Evolutionary conservation across 768 basidiomycete species (phyloP), one percentile per base, ranked within the genome.

Genomic region (Amyloporia xantha): DNA sequence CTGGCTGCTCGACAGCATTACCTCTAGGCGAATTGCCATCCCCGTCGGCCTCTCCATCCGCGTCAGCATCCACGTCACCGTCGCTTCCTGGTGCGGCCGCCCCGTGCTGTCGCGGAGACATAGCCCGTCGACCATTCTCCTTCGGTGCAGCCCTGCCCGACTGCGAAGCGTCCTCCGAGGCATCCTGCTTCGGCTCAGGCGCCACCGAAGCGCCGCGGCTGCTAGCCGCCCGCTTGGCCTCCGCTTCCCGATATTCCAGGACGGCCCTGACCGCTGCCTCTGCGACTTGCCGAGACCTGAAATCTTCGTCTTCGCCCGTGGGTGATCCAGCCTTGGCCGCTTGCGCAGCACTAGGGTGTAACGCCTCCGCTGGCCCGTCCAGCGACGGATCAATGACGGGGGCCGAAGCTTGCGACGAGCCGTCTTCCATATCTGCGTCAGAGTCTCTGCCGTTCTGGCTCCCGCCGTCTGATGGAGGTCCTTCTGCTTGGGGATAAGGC

Each of bases 371-470:
- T 28, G 66, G 47, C 27, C 44, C 41, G 4, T 66, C 71, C 2
- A 71, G 56, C 5, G 69, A 68, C 28, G 70, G 70, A 46, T 71
- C 70, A 26, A 71, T 71, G 38, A 68, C 64, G 35, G 62, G 55
- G n/a, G 56, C 50, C 19, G 49, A 37, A 2, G 15, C 49, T 17
- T 35, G 49, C 41, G 48, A 49, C 19, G 46, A 47, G 4, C 20
- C 36, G 5, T 47, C 46, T 19, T 47, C 46, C 44, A 46, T 46
- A 23, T 47, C 46, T 19, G 27, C 25, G 52, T 17, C 26, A 47
- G 51, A 5, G 47, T 41, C 20, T 13, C 40, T 27, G 30, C 25
- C 30, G 60, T 30, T 20, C 37, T 42, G 35, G 23, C 41, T 24
- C 19, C n/a, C 23, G 46, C 10, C 17, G 2, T 17, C 37, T 17